phyloP scores from a whole-genome alignment of 441 rosid species.

The Populus hybrid region DNA sequence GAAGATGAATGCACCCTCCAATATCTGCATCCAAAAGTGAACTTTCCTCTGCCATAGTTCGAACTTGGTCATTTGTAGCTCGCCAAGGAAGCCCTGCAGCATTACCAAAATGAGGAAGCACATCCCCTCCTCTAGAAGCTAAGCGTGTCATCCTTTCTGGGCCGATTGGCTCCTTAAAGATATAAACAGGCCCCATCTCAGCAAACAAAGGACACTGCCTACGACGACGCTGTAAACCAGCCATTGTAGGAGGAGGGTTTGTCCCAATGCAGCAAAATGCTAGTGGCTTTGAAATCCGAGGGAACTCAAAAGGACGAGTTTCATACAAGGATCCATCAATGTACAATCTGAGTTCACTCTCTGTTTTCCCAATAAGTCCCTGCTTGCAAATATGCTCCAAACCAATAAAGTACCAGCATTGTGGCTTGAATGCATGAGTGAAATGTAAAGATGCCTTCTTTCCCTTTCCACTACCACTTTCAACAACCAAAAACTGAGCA shows the following conservation, averaged over 20 bases:
- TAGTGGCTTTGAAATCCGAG: conserved; percentile 93
- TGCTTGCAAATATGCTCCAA: conserved; percentile 87
- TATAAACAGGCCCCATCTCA: conserved; percentile 98
- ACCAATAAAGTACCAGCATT: conserved; percentile 97
- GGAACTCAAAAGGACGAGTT: conserved; percentile 93
- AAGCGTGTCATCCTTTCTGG: conserved; percentile 86
- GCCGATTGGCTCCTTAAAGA: conserved; percentile 95
- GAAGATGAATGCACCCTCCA: conserved; percentile 82
- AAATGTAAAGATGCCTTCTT: conserved; percentile 96
- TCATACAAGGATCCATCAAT: conserved; percentile 96
- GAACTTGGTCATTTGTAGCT: conserved; percentile 69
- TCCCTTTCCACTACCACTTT: conserved; percentile 92
- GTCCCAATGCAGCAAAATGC: conserved; percentile 99
- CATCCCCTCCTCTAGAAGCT: conserved; percentile 97
- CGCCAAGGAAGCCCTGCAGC: conserved; percentile 99
- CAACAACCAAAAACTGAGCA: conserved; percentile 98
- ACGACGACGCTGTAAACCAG: conserved; percentile 97
- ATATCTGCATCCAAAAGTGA: conserved; percentile 86
- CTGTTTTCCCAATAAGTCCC: conserved; percentile 86
- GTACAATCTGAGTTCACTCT: conserved; percentile 87
- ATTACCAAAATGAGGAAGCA: conserved; percentile 83
- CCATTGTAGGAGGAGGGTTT: conserved; percentile 98
- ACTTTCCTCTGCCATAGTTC: conserved; percentile 70
- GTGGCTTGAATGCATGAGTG: conserved; percentile 98
- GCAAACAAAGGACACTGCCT: conserved; percentile 99